Conservation (phyloP, 2,329 filamentous ascomycete genomes). For the Neonectria punicea region DNA sequence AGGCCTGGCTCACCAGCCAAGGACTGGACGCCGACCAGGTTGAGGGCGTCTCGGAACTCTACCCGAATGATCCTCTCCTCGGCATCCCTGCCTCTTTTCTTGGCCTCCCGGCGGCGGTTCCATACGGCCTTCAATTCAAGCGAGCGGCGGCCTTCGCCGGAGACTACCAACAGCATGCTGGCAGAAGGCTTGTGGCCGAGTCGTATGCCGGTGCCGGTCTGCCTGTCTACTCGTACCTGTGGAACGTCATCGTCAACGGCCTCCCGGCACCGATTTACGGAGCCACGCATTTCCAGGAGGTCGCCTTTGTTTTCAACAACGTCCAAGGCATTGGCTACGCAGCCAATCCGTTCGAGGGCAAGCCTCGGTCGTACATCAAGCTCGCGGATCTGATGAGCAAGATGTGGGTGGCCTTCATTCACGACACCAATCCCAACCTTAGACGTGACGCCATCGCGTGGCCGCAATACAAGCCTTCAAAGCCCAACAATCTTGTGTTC, state of each 20-base stretch:
- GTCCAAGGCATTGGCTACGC: constrained; percentile 54
- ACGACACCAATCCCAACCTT: constrained; percentile 50
- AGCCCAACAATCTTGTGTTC: constrained; percentile 60
- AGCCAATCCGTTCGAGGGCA: constrained; percentile 51
- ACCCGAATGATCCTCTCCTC: constrained; percentile 60
- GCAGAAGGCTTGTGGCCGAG: constrained; percentile 63
- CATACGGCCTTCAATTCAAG: constrained; percentile 61
- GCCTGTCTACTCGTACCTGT: constrained; percentile 61
- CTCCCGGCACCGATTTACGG: constrained; percentile 50
- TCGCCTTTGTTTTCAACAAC: constrained; percentile 52
- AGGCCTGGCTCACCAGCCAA: constrained; percentile 32
- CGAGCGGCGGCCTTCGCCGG: constrained; percentile 64
- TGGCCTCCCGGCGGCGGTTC: constrained; percentile 34
- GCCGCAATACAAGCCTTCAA: constrained; percentile 54
- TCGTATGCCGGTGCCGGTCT: constrained; percentile 59
- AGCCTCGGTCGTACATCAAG: constrained; percentile 49
- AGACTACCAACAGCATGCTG: constrained; percentile 65
- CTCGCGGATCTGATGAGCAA: constrained; percentile 60
- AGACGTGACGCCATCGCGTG: constrained; percentile 42
- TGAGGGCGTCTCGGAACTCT: constrained; percentile 53
- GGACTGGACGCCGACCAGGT: constrained; percentile 42
- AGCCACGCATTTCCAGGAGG: constrained; percentile 42
- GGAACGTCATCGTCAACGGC: constrained; percentile 60
- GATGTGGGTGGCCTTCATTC: constrained; percentile 61
- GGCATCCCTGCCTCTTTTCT: constrained; percentile 58